A percentile compares a stretch with the other conserved stretches of the same genome.
Conservation (phyloP, 2,329 filamentous ascomycete species). For the Colletotrichum sp. region DNA sequence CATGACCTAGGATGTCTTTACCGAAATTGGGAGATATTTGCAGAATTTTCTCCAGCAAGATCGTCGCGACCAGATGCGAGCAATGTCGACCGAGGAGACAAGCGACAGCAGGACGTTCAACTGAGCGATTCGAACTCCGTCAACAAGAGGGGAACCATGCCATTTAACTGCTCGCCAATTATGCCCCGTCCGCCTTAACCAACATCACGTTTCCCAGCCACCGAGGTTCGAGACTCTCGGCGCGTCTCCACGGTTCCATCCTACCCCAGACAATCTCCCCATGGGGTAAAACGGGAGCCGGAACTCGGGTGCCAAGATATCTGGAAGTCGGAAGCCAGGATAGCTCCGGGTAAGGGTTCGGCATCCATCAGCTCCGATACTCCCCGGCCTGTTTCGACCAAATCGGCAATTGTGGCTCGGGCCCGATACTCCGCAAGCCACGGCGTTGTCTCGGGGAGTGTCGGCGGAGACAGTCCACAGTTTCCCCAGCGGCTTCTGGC, state of each 20-base stretch:
- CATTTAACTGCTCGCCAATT: not conserved
- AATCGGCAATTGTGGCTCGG: not conserved
- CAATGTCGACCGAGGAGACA: not conserved
- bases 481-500: not conserved
- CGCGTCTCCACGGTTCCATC: not conserved
- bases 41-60: not conserved
- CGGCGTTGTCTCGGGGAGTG: not conserved
- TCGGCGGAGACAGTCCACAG: not conserved
- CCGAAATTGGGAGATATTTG: rapidly evolving
- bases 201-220: not conserved
- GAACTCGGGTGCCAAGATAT: not conserved
- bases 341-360: not conserved
- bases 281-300: not conserved
- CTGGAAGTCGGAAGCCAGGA: not conserved
- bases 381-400: not conserved
- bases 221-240: not conserved
- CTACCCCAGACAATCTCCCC: not conserved
- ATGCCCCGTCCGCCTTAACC: not conserved
- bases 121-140: not conserved
- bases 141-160: not conserved
- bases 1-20: not conserved
- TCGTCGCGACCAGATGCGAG: not conserved
- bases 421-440: not conserved
- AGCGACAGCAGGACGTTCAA: not conserved
- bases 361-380: not conserved